Evolutionary conservation across 2,329 filamentous ascomycete genomes (phyloP), one percentile per base, ranked within the genome.

Genomic region (Talaromyces sp.): DNA sequence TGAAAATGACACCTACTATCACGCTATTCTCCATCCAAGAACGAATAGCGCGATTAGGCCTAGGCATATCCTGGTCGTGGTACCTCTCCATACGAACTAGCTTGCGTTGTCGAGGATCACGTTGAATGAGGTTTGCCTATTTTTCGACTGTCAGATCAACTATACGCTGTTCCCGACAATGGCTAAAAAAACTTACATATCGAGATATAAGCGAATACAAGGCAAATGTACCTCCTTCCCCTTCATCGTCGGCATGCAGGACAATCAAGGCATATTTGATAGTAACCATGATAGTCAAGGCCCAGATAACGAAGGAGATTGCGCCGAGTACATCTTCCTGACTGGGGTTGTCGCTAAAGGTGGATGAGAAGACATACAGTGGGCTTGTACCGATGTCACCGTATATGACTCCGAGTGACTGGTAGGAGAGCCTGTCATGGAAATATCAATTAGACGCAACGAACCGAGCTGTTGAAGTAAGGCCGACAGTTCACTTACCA

Each of bases 341-440:
- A 22, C 66, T 69, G 0, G 79, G 79, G 1, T 72, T 69, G 4
- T 70, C 68, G 22, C 69, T 71, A 62, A 84, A 84, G 1, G 79
- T 81, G 0, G 76, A 78, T 5, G 80, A 83, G 63, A 74, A 84
- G 22, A 84, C 81, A 64, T 84, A 84, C 3, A 84, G 75, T 2
- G 81, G 81, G 43, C 76, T 80, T 5, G 81, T 84, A 19, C 81
- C 81, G 60, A 84, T 83, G 59, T 84, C 81, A n/a, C 81, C 81
- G 60, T 84, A 84, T 54, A 84, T 83, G 58, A 83, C 80, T 35
- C 81, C 81, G 33, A 78, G 77, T 1, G 78, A 80, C 63, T 83
- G 80, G 65, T 83, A 84, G 7, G 81, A 77, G 13, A 81, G 74
- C 72, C 76, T 70, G 15, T 15, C 13, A 13, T 9, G 11, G 17